Evolutionary conservation across 208 protist species (phyloP).

Genomic region (Jaenimonas drosophilae): DNA sequence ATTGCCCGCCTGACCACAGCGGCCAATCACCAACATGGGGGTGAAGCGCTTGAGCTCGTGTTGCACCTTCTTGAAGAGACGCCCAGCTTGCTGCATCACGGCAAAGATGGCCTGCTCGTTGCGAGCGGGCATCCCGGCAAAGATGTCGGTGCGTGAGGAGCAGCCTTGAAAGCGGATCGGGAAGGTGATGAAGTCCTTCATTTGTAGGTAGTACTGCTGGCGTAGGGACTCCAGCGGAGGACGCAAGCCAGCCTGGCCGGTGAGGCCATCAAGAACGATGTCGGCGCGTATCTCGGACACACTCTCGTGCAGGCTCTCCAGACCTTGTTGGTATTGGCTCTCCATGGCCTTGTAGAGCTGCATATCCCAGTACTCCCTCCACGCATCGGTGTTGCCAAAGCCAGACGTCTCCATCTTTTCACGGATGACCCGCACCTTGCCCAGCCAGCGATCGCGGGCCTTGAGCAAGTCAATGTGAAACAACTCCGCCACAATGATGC

Average conservation of each 20-base stretch:
- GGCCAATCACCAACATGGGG: slow-evolving; percentile 88
- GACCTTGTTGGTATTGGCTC: slow-evolving; percentile 89
- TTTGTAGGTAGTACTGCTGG: slow-evolving; percentile 90
- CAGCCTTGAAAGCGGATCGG: slow-evolving; percentile 90
- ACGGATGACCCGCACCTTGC: slow-evolving; percentile 75
- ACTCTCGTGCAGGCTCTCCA: slow-evolving; percentile 89
- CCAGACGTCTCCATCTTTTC: slow-evolving; percentile 80
- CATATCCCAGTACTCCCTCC: slow-evolving; percentile 96
- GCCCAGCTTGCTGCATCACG: slow-evolving; percentile 89
- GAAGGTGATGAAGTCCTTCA: slow-evolving; percentile 94
- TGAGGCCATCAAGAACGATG: slow-evolving; percentile 83
- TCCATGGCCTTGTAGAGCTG: slow-evolving; percentile 98
- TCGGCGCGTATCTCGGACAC: slow-evolving; percentile 89
- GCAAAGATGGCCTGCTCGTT: slow-evolving; percentile 82
- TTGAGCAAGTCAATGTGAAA: slow-evolving; percentile 91
- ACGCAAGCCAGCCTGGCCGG: slow-evolving; percentile 62
- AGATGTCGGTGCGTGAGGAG: slow-evolving; percentile 61
- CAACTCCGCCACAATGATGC: slow-evolving; percentile 71
- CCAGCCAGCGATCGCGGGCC: slow-evolving; percentile 90
- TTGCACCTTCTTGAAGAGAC: slow-evolving; percentile 85
- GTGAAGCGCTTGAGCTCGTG: slow-evolving; percentile 82
- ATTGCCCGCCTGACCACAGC: slow-evolving; percentile 56
- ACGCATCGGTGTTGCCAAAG: slow-evolving; percentile 88
- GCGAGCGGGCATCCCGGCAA: slow-evolving; percentile 81
- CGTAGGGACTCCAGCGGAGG: slow-evolving; percentile 90